Conservation (phyloP, 2,329 filamentous ascomycete genomes). For the Metarhizium album region DNA sequence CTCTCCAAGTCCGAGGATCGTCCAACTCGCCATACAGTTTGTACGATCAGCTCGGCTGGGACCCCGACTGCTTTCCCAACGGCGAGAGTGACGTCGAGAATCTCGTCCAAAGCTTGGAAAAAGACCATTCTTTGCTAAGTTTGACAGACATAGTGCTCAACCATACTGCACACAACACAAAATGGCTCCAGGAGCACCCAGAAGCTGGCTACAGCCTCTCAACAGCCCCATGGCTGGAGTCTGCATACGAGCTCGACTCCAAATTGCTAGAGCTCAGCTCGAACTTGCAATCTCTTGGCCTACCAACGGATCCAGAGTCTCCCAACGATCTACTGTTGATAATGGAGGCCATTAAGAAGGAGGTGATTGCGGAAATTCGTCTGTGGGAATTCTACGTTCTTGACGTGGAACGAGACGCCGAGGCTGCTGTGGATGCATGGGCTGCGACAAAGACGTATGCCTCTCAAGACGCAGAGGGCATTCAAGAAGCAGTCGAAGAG, state of each 20-base stretch:
- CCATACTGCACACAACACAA: constrained; percentile 91
- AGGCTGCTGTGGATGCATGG: constrained; percentile 64
- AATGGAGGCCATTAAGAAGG: constrained; percentile 73
- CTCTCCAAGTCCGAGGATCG: constrained; percentile 73
- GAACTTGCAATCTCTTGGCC: constrained; percentile 56
- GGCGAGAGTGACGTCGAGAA: constrained; percentile 73
- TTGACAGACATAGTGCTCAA: constrained; percentile 97
- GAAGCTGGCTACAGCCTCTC: constrained; percentile 91
- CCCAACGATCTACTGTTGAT: constrained; percentile 65
- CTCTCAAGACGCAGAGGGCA: constrained; percentile 30
- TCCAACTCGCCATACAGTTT: constrained; percentile 98
- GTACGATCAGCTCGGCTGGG: constrained; percentile 84
- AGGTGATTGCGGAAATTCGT: constrained; percentile 65
- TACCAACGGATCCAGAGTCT: constrained; percentile 63
- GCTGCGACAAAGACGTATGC: constrained; percentile 44
- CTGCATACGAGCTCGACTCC: constrained; percentile 51
- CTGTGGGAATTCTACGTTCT: constrained; percentile 93
- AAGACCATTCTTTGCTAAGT: constrained; percentile 72
- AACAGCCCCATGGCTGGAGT: constrained; percentile 70
- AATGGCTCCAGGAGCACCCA: constrained; percentile 88
- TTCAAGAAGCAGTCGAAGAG: constrained; percentile 31
- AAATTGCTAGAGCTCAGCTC: constrained; percentile 65
- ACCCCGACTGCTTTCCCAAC: constrained; percentile 67
- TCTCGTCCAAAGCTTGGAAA: constrained; percentile 72
- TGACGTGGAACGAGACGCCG: constrained; percentile 62